These are phyloP conservation scores for Amanita thiersii DNA, from an alignment of 768 basidiomycete species.

Conservation along the genomic window DNA sequence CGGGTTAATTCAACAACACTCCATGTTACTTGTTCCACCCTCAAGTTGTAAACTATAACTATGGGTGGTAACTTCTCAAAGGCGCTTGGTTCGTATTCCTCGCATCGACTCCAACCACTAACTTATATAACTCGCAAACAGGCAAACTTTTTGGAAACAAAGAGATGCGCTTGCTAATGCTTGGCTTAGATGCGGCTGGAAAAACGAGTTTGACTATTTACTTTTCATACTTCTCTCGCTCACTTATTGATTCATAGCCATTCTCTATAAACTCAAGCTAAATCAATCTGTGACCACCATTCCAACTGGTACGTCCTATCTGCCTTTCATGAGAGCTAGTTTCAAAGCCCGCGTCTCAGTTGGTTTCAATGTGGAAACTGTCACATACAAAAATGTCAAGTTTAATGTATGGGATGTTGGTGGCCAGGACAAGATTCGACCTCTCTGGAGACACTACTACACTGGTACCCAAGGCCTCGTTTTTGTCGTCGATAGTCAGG, in stretches of 20 bases:
- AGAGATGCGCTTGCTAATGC: conserved; percentile 97
- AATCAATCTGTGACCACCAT: conserved; percentile 99
- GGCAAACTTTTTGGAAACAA: conserved; percentile 96
- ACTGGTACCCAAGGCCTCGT: conserved; percentile 98
- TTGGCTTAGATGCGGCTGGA: conserved; percentile 95
- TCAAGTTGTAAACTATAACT: conserved; percentile 23
- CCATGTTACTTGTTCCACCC: conserved; percentile 76
- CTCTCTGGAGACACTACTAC: conserved; percentile 98
- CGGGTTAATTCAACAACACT: too few species aligned
- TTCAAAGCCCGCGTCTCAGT: conserved; percentile 34
- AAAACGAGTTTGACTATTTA: conserved; percentile 80
- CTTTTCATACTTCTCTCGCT: conserved; percentile 2
- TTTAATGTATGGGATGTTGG: conserved; percentile 97
- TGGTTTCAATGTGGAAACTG: conserved; percentile 99
- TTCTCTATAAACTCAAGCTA: conserved; percentile 97
- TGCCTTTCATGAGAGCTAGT: conserved; percentile 6
- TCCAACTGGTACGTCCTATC: conserved; percentile 64
- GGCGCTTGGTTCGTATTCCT: conserved; percentile 50
- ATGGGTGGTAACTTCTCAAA: conserved; percentile 90
- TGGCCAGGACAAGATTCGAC: conserved; percentile 99
- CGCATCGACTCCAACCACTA: conserved; percentile 11
- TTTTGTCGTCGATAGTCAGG: conserved; percentile 96
- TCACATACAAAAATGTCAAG: conserved; percentile 97
- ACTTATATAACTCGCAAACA: conserved; percentile 22
- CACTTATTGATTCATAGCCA: conserved; percentile 48